Percentiles rank a stretch among this genome's conserved stretches.
These are phyloP conservation scores for Ceratocystis diversiconidia DNA, from an alignment of 2,329 filamentous ascomycete genomes.

Conservation along the genomic window DNA sequence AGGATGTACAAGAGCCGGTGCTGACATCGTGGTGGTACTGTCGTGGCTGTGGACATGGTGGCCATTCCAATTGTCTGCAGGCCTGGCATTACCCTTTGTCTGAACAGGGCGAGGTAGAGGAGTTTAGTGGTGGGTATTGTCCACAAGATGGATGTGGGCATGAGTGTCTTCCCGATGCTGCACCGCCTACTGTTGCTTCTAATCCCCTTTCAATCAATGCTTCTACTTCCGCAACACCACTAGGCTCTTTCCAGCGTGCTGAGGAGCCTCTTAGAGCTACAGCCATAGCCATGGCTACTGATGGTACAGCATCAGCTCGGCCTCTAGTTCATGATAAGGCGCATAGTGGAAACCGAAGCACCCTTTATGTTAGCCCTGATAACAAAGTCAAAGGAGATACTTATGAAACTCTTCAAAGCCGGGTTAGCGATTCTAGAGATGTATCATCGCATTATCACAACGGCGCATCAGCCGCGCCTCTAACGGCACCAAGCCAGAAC, in stretches of 20 bases:
- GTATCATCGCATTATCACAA: not conserved
- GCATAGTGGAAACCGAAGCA: constrained; percentile 2
- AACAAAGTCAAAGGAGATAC: constrained; percentile 33
- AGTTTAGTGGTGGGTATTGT: constrained; percentile 43
- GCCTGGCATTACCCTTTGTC: constrained; percentile 36
- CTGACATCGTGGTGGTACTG: constrained; percentile 48
- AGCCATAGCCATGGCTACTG: not conserved
- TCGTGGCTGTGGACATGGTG: constrained; percentile 47
- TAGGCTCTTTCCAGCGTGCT: constrained; percentile 15
- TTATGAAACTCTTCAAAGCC: not conserved
- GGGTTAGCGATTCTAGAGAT: not conserved
- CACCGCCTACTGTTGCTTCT: not conserved
- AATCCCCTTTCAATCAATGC: constrained; percentile 4
- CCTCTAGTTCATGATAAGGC: constrained; percentile 42
- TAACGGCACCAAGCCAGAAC: constrained; percentile 29
- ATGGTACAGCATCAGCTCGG: constrained; percentile 30
- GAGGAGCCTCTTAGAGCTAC: not conserved
- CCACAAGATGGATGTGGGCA: constrained; percentile 52
- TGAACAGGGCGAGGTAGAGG: constrained; percentile 16
- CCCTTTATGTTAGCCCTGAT: not conserved
- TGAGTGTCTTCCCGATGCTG: constrained; percentile 41
- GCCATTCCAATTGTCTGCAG: constrained; percentile 45
- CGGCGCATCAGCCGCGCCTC: constrained; percentile 20
- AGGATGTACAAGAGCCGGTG: constrained; percentile 22
- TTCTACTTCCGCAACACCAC: constrained; percentile 18